Percentiles rank a stretch among this genome's conserved stretches.
These are phyloP conservation scores for Dipodascus albidus DNA, from an alignment of 805 yeast genomes.

Conservation along the genomic window DNA sequence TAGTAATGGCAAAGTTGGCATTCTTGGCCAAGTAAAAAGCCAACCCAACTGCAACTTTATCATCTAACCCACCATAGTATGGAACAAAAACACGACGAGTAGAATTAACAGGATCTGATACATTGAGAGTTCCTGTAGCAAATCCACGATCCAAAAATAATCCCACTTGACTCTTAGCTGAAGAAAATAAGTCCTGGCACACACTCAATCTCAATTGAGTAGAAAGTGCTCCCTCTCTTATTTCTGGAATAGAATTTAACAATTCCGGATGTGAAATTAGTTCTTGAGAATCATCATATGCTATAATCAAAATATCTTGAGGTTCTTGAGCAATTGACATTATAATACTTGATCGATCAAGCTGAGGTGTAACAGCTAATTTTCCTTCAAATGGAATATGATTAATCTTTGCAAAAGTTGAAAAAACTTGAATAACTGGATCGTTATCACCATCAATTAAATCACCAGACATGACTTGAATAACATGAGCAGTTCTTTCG, in stretches of 20 bases:
- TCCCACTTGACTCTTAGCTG: not conserved
- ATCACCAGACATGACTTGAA: conserved; percentile 45
- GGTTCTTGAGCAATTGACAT: not conserved
- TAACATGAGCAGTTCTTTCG: conserved; percentile 56
- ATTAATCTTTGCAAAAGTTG: conserved; percentile 9
- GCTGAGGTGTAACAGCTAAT: not conserved
- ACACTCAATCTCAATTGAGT: not conserved
- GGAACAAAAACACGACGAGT: conserved; percentile 11
- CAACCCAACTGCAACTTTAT: conserved; percentile 8
- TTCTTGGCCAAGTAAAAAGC: conserved; percentile 12
- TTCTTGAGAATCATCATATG: conserved; percentile 3
- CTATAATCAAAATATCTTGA: conserved; percentile 5
- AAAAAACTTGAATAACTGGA: conserved; percentile 9
- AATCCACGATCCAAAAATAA: conserved; percentile 10
- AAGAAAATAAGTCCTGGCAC: not conserved
- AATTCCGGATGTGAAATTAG: conserved; percentile 5
- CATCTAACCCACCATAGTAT: conserved; percentile 10
- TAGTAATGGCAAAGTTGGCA: conserved; percentile 7
- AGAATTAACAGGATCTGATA: not conserved
- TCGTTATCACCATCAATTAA: conserved; percentile 10
- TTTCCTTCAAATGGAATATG: not conserved
- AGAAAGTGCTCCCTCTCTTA: not conserved
- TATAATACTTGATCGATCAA: not conserved
- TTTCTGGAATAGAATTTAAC: not conserved
- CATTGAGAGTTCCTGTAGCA: conserved; percentile 4